Conservation (phyloP, 257 asterid species). For the Handroanthus guayacan region DNA sequence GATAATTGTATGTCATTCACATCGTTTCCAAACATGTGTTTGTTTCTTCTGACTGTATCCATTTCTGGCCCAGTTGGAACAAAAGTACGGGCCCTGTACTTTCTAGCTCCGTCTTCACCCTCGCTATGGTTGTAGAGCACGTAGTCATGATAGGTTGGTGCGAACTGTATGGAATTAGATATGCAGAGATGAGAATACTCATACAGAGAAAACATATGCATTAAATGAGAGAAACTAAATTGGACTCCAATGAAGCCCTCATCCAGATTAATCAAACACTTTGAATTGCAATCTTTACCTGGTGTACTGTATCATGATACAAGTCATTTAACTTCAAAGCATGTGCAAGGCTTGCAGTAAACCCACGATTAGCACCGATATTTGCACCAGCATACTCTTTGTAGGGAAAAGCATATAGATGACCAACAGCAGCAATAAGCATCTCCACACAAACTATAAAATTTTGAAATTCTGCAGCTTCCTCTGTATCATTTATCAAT, state of each 20-base stretch:
- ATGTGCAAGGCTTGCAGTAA: conserved; percentile 86
- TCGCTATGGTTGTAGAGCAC: conserved; percentile 93
- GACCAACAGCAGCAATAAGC: conserved; percentile 95
- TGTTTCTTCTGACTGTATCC: conserved; percentile 89
- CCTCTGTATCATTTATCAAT: conserved; percentile 72
- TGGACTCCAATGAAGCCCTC: background rate
- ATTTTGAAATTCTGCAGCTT: conserved; percentile 93
- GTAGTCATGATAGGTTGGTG: conserved; percentile 96
- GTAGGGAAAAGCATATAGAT: conserved; percentile 92
- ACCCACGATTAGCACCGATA: conserved; percentile 72
- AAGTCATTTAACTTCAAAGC: conserved; percentile 88
- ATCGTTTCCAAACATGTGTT: conserved; percentile 64
- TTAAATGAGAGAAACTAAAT: background rate
- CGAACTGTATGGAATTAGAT: conserved; percentile 65
- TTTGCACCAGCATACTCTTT: conserved; percentile 97
- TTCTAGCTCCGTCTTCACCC: conserved; percentile 85
- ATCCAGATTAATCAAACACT: conserved; percentile 9
- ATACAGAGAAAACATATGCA: conserved; percentile 8
- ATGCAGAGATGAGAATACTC: conserved; percentile 27
- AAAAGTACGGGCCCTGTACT: conserved; percentile 92
- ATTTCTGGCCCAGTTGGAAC: conserved; percentile 97
- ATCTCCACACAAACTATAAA: conserved; percentile 93
- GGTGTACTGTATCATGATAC: conserved; percentile 97
- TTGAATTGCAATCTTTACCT: conserved; percentile 52
- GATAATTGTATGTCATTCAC: conserved; percentile 70